Evolutionary conservation across 352 stramenopile species (phyloP), one percentile per base, ranked within the genome.

Genomic region (Elongisporangium prolatum): DNA sequence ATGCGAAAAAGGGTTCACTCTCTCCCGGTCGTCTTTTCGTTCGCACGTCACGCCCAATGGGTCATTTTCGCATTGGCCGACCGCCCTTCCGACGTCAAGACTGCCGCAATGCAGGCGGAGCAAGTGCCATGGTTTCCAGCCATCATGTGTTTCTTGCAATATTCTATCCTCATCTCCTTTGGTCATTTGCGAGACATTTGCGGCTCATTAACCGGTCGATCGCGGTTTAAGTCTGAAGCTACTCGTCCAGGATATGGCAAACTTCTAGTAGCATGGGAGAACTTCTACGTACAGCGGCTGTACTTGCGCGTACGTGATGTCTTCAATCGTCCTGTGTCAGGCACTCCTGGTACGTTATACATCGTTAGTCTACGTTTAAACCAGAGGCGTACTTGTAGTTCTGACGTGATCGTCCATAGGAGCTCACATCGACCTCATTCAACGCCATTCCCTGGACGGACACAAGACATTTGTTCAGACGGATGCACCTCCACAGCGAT

Each of bases 241-340:
- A 63, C 61, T 21, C 48, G 60, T 17, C 54, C 28, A 5, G 81
- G 72, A 4, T 97, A 84, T 61, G 86, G 91, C 11, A 77, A 88
- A 4, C 72, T 98, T 2, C 78, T 98, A 58, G 91, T 97, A 50
- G 83, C 73, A 8, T 98, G 84, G 74, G 95, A 98, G 60, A 97
- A 96, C 67, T 98, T 98, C 60, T 98, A 98, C 68, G 97, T 86
- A 0, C 65, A 94, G 14, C 73, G 94, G 20, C 57, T 98, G 2
- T 98, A 98, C 70, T 86, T 97, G 64, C 83, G 92, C 18, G 89
- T 98, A 52, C 88, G 96, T 66, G 71, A 77, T 20, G 69, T 69
- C n/a, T 80, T 78, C 57, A 74, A 77, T 52, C 71, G 71, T 11
- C 71, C 71, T 0, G 60, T 80, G 2, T 48, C 59, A 11, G 53